Base-by-base conservation (phyloP, 2,329 filamentous ascomycete species). In the Apiospora pterosperma region DNA sequence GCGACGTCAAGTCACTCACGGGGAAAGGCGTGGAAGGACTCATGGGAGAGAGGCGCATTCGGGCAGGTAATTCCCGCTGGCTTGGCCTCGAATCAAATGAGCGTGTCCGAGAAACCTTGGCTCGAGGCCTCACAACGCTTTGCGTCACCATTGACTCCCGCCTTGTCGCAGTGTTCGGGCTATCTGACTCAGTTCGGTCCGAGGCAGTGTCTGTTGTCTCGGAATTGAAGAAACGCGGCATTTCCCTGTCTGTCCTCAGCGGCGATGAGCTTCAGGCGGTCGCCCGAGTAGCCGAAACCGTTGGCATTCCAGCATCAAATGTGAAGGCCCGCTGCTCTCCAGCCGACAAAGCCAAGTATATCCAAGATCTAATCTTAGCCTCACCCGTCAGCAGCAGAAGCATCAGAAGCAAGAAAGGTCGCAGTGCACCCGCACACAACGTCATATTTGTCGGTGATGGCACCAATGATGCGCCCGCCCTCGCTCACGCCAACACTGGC, bases 361-460 rank as follows among this genome's bases (percentile, higher is more conserved):
- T 85, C 61, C 71, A 78, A 21, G 52, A 59, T 0, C 76, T 85
- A 5, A 74, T 79, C 7, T 67, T 60, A 8, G 16, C 11, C 11
- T 59, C 55, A 2, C 25, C 62, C 0, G 39, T 25, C 25, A 28
- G 59, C 59, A 21, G 38, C 21, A n/a, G 23, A 23, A 16, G 12
- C n/a, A 25, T 14, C 19, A 25, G n/a, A 16, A 14, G 21, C 5
- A 38, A 23, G n/a, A 25, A 38, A 21, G n/a, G 12, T 14, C 42
- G n/a, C 23, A 7, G 11, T 25, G n/a, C 63, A 36, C 59, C 36
- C 61, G 63, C 16, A 0, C 69, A 77, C 0, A 75, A 83, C 1
- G 84, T 92, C 21, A 75, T 93, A 6, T 94, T 95, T 75, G 84
- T 86, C 61, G 92, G 92, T 38, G 92, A 95, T 69, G 92, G 92